Evolutionary conservation across 441 rosid genomes (phyloP).

Genomic region (Heliophila coronopifolia): DNA sequence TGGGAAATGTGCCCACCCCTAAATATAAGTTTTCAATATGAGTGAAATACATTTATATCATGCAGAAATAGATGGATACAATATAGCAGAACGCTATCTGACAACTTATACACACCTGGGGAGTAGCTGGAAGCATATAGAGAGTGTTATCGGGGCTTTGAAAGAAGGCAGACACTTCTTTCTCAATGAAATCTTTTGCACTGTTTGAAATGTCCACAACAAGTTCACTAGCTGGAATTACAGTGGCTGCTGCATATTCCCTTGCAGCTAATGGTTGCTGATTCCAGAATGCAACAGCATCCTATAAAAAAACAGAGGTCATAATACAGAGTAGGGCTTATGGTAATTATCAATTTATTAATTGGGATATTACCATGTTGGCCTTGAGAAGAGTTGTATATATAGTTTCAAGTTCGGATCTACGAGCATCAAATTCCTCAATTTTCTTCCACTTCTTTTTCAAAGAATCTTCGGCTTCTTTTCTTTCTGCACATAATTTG

Average conservation of each 20-base stretch:
- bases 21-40: constrained; percentile 1
- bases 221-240: constrained; percentile 73
- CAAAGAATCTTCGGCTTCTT: constrained; percentile 85
- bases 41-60: background rate
- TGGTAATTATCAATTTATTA: background rate
- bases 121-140: constrained; percentile 90
- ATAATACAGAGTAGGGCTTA: background rate
- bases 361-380: constrained; percentile 50
- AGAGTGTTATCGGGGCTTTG: constrained; percentile 80
- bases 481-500: constrained; percentile 84
- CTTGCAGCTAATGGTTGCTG: constrained; percentile 55
- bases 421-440: constrained; percentile 84
- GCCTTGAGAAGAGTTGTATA: constrained; percentile 78
- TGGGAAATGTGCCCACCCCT: no score
- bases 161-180: constrained; percentile 78
- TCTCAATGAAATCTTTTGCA: constrained; percentile 75
- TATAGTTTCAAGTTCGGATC: constrained; percentile 86
- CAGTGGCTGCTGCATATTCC: constrained; percentile 40
- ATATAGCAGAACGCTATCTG: constrained; percentile 1
- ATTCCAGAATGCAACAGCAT: constrained; percentile 84
- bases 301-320: constrained; percentile 30
- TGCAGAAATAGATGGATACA: background rate
- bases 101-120: constrained; percentile 64
- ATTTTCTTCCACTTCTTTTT: constrained; percentile 95
- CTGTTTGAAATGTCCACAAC: constrained; percentile 63